A percentile compares a stretch with the other conserved stretches of the same genome.
These are phyloP conservation scores for Aeschynomene evenia DNA, from an alignment of 306 rosid species.

Conservation along the genomic window DNA sequence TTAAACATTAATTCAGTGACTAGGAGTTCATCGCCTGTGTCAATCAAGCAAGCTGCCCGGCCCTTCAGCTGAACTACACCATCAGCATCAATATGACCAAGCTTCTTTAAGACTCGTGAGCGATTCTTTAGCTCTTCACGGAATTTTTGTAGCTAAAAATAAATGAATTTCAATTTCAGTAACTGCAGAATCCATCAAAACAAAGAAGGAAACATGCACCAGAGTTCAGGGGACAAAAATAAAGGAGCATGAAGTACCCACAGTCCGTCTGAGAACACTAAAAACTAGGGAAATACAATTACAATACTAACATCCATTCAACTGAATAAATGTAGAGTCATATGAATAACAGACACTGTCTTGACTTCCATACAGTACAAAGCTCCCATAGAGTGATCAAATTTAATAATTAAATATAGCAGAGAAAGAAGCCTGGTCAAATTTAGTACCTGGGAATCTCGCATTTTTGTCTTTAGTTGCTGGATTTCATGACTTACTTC, in stretches of 20 bases:
- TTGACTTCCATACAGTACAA: conserved; percentile 11
- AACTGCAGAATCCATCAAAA: conserved; percentile 1
- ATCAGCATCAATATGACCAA: conserved; percentile 92
- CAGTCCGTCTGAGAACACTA: neutral
- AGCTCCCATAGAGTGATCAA: neutral
- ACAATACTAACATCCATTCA: conserved; percentile 11
- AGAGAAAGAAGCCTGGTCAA: conserved; percentile 15
- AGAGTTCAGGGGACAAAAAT: conserved; percentile 14
- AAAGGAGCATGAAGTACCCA: neutral
- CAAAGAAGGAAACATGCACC: neutral
- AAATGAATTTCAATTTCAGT: neutral
- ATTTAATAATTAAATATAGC: conserved; percentile 12
- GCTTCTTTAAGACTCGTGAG: conserved; percentile 88
- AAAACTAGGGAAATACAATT: neutral
- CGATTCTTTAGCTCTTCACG: conserved; percentile 92
- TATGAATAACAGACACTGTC: neutral
- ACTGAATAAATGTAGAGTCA: neutral
- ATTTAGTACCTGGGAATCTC: conserved; percentile 87
- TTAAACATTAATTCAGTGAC: conserved; percentile 97
- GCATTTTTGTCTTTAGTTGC: conserved; percentile 85
- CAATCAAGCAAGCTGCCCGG: conserved; percentile 97
- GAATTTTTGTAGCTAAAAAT: conserved; percentile 80
- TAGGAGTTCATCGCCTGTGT: conserved; percentile 97
- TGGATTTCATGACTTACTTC: conserved; percentile 95
- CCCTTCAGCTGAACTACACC: conserved; percentile 97